Evolutionary conservation across 2,329 filamentous ascomycete species (phyloP), one percentile per base, ranked within the genome.

Genomic region (Eutypa lata): DNA sequence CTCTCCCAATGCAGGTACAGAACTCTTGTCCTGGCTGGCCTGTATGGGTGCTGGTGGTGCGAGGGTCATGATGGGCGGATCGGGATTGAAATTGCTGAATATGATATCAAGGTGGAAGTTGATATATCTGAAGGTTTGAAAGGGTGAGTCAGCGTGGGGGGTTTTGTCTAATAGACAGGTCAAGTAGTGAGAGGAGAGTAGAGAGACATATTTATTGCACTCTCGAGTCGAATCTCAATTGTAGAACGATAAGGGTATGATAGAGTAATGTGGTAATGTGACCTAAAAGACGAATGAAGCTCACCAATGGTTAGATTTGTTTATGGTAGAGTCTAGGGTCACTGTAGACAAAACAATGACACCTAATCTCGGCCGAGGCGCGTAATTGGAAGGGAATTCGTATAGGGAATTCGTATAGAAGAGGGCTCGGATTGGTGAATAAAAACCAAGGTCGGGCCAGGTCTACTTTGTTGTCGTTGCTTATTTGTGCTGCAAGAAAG

Each of bases 21-120:
- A 53, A 47, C 53, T 56, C 50, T 64, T 65, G 49, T 62, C 57
- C 11, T 57, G 56, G 49, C 52, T 60, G 53, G 45, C 54, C 53
- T 61, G 65, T 60, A 65, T 65, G 51, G 60, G 58, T 57, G 62
- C 65, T 54, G 66, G 61, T 31, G 65, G 64, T 57, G 63, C 56
- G 46, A 68, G 64, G 61, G 60, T 67, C 67, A 69, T 69, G 33
- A 21, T 57, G 40, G 42, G 43, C 58, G 51, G 52, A 45, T 40
- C 46, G 46, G 54, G 50, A 45, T 33, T 45, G 42, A 43, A 44
- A 37, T 28, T 35, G 19, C 46, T 48, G 48, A 43, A 61, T 61
- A 57, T 50, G 55, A 53, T 59, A 55, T 55, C 57, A 57, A 55
- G 51, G 54, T 52, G 51, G 55, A 57, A 38, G 35, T 18, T 49